Conservation (phyloP, 192 early-diverging fungal genomes). For the Allomyces arbusculus region DNA sequence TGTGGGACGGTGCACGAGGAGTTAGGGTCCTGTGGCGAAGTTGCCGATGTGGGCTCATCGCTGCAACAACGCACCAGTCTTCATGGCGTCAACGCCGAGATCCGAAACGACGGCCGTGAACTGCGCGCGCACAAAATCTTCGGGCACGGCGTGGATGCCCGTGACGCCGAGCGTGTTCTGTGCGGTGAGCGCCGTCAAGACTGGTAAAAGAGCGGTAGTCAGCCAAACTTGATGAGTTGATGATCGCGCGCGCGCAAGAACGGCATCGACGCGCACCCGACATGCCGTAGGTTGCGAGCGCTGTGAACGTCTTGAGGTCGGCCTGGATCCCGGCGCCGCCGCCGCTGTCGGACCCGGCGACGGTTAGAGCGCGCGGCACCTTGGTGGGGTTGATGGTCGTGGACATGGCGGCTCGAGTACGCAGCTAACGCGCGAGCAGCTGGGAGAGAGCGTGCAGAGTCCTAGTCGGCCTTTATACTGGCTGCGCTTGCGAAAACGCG, state of each 20-base stretch:
- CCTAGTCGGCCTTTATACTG: too few relatives aligned
- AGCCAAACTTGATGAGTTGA: background rate
- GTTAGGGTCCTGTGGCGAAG: background rate
- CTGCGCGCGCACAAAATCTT: constrained; percentile 45
- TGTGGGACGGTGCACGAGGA: constrained; percentile 1
- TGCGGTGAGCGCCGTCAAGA: constrained; percentile 58
- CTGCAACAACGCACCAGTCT: constrained; percentile 25
- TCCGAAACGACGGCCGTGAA: constrained; percentile 47
- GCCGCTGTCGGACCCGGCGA: constrained; percentile 47
- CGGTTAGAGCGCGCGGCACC: constrained; percentile 21
- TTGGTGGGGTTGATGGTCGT: too few relatives aligned
- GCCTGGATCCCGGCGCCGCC: constrained; percentile 67
- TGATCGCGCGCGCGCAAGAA: too few relatives aligned
- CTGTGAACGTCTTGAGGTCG: constrained; percentile 71
- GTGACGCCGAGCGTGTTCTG: constrained; percentile 73
- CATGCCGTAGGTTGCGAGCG: constrained; percentile 41
- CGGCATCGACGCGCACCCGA: background rate
- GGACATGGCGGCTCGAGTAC: too few relatives aligned
- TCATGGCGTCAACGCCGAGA: constrained; percentile 53
- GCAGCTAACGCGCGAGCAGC: too few relatives aligned
- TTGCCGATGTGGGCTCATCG: background rate
- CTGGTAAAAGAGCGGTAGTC: constrained; percentile 17
- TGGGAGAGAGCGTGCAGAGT: too few relatives aligned
- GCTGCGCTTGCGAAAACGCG: too few relatives aligned
- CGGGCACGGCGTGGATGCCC: constrained; percentile 34